These are phyloP conservation scores for Phoenix roebelenii DNA, from an alignment of 176 grass and related monocot species.

Conservation along the genomic window DNA sequence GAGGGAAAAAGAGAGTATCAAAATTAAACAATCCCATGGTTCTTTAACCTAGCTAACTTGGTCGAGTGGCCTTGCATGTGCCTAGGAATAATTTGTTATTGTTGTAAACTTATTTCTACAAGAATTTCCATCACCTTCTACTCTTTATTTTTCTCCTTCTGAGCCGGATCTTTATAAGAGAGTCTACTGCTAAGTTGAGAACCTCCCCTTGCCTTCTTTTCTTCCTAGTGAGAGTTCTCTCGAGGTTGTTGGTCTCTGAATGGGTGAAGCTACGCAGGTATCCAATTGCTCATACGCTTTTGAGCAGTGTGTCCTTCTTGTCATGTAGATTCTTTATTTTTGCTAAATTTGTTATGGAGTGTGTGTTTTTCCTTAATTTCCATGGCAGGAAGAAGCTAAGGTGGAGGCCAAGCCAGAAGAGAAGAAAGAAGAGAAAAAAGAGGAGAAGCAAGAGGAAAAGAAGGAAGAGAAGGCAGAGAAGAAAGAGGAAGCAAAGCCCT, in stretches of 20 bases:
- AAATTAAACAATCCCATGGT: not conserved
- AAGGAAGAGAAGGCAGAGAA: conserved; percentile 17
- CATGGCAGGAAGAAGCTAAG: conserved; percentile 20
- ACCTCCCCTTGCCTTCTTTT: not conserved
- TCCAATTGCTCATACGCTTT: too few relatives aligned
- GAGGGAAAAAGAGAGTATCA: conserved; percentile 6
- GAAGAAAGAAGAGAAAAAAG: conserved; percentile 23
- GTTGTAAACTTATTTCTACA: conserved; percentile 24
- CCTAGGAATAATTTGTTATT: conserved; percentile 18
- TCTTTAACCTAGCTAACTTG: conserved; percentile 11
- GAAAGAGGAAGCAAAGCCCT: conserved; percentile 16
- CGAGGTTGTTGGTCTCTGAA: not conserved
- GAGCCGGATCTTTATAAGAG: conserved; percentile 9
- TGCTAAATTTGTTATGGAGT: too few relatives aligned
- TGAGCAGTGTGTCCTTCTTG: too few relatives aligned
- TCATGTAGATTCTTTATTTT: too few relatives aligned
- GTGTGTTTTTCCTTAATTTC: not conserved
- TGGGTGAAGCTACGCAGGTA: conserved; percentile 41
- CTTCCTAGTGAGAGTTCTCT: too few relatives aligned
- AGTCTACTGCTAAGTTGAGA: conserved; percentile 1
- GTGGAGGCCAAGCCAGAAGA: not conserved
- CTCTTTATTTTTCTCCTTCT: conserved; percentile 9
- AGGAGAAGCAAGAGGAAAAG: conserved; percentile 6
- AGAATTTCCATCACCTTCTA: conserved; percentile 20
- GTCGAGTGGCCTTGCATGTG: conserved; percentile 23